Evolutionary conservation across 352 stramenopile genomes (phyloP), one percentile per base, ranked within the genome.

Genomic region (Phytophthora litchii): DNA sequence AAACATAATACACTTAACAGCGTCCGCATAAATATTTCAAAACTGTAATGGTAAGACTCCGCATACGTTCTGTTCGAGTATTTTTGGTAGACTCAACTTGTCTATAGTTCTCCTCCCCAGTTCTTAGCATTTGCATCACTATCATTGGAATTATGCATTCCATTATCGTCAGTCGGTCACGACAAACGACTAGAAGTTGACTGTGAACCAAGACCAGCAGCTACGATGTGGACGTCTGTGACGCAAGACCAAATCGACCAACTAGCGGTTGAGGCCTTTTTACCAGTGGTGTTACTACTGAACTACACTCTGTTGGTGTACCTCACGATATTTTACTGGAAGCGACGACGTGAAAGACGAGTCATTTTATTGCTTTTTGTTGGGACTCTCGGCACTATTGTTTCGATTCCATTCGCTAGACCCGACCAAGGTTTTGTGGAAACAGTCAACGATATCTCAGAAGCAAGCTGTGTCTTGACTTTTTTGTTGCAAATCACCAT

Each of bases 221-320:
- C 29, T 34, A 23, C 29, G 11, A 50, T 66, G 58, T 53, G 47
- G 60, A 57, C 43, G 37, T 64, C 54, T 4, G 57, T 73, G 38
- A 71, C 66, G 2, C 60, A 70, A 6, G 40, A 55, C 7, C 38
- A 70, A 36, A 71, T 74, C 17, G 35, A 67, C 35, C 9, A 14
- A 19, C 13, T 53, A 2, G 53, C 58, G n/a, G 2, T 56, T 13
- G 35, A 72, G 37, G 51, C 54, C 23, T 65, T 72, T 44, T 36
- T 76, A 20, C 75, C 75, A 10, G 17, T 82, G 7, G 52, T 64
- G 36, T 57, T 85, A 31, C 19, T 85, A 12, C 54, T 80, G 17
- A 78, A 78, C 60, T 82, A 68, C 36, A 59, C 72, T 7, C 45
- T 81, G n/a, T 56, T 83, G 27, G 50, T 72, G 38, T 83, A 83